Conservation (phyloP, 331 rosid genomes). For the Phaseolus coccineus region DNA sequence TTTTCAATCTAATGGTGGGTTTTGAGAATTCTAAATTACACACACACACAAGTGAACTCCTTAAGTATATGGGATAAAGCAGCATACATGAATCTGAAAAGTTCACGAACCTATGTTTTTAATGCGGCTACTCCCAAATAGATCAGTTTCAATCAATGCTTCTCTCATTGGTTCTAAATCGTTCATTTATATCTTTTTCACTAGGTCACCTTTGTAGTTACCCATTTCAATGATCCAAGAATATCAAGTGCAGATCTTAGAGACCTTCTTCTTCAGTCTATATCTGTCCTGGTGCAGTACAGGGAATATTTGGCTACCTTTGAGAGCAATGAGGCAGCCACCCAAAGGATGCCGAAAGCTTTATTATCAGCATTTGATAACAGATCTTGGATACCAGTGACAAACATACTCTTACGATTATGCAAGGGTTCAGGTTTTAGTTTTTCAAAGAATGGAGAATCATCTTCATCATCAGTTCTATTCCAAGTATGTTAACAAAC, state of each 20-base stretch:
- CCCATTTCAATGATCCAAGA: conserved; percentile 93
- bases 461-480: conserved; percentile 77
- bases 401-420: conserved; percentile 81
- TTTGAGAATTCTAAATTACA: too few species aligned
- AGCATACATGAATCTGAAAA: conserved; percentile 9
- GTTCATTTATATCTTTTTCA: conserved; percentile 36
- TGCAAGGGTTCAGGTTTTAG: conserved; percentile 95
- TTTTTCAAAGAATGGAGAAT: conserved; percentile 86
- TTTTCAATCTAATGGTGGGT: not conserved
- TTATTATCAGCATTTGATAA: conserved; percentile 88
- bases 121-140: not conserved
- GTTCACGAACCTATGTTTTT: not conserved
- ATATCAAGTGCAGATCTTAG: conserved; percentile 91
- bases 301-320: conserved; percentile 72
- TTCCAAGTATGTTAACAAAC: conserved; percentile 67
- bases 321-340: conserved; percentile 80
- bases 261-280: conserved; percentile 96
- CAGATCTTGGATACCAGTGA: conserved; percentile 95
- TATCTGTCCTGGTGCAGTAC: conserved; percentile 87
- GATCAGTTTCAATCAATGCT: not conserved
- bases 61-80: not conserved
- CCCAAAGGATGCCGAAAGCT: conserved; percentile 79
- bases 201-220: conserved; percentile 89
- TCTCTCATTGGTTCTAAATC: conserved; percentile 33
- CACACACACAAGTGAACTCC: not conserved